Conservation (phyloP, 495 filamentous ascomycete genomes). For the Aspergillus kassunensis region DNA sequence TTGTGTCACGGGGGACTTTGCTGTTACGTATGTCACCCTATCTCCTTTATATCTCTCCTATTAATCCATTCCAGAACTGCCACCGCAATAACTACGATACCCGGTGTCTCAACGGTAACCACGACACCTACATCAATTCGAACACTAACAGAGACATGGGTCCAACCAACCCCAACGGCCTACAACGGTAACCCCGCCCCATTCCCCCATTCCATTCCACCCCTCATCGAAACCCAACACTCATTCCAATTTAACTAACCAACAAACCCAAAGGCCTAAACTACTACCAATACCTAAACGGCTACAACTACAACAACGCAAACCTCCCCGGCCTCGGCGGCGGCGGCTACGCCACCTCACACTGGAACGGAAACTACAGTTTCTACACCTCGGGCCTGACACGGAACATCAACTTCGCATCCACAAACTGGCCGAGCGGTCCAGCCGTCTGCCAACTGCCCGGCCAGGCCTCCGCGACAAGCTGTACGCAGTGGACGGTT, state of each 20-base stretch:
- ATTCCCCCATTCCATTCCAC: neutral
- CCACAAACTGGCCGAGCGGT: neutral
- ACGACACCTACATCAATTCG: neutral
- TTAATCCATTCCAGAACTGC: neutral
- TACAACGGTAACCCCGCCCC: neutral
- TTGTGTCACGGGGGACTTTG: neutral
- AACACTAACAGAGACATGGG: constrained; percentile 4
- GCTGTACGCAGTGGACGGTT: constrained; percentile 6
- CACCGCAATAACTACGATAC: neutral
- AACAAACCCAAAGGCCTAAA: neutral
- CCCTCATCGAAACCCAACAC: neutral
- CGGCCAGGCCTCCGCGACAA: neutral
- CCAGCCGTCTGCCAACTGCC: constrained; percentile 3
- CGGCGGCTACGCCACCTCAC: constrained; percentile 5
- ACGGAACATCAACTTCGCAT: constrained; percentile 6
- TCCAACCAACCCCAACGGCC: constrained; percentile 3
- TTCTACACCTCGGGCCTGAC: constrained; percentile 2
- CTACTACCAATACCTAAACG: constrained; percentile 13
- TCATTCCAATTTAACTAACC: neutral
- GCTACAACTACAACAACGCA: constrained; percentile 8
- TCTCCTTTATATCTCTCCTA: neutral
- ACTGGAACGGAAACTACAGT: constrained; percentile 5
- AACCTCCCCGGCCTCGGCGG: constrained; percentile 2
- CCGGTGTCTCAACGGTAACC: neutral
- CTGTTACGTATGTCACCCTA: neutral